A percentile compares a stretch with the other conserved stretches of the same genome.
Conservation (phyloP, 441 rosid species). For the Erysimum cheiri region DNA sequence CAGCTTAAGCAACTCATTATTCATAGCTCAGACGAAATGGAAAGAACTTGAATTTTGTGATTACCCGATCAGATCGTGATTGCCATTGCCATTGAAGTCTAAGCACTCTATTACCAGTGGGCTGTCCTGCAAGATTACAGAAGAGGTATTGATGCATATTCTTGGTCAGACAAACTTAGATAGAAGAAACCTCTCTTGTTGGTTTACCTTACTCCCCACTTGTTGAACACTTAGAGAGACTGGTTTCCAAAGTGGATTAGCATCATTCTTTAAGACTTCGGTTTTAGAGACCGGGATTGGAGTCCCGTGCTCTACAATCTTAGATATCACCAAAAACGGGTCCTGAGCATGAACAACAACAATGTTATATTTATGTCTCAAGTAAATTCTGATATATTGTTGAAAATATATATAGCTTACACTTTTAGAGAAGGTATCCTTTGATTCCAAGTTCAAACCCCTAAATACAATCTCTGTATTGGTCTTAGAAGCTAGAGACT, state of each 20-base stretch:
- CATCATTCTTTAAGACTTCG: conserved; percentile 83
- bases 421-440: conserved; percentile 81
- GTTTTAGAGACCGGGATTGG: conserved; percentile 86
- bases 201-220: conserved; percentile 88
- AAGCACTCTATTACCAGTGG: conserved; percentile 86
- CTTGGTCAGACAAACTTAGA: conserved; percentile 16
- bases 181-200: conserved; percentile 15
- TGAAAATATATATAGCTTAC: conserved; percentile 53
- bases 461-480: conserved; percentile 70
- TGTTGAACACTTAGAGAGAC: conserved; percentile 82
- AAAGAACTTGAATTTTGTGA: conserved; percentile 30
- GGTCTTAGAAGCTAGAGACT: conserved; percentile 74
- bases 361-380: conserved; percentile 12
- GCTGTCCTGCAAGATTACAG: conserved; percentile 65
- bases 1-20: conserved; percentile 5
- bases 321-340: conserved; percentile 84
- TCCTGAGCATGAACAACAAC: conserved; percentile 57
- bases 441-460: conserved; percentile 79
- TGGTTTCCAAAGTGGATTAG: conserved; percentile 78
- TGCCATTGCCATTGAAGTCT: conserved; percentile 85
- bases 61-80: conserved; percentile 90
- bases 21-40: conserved; percentile 1
- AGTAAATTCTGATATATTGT: conserved; percentile 10
- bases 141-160: conserved; percentile 17
- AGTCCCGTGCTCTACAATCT: conserved; percentile 66